phyloP scores from a whole-genome alignment of 225 moss, liverwort and hornwort genomes.

The Thuidium tamariscinum region DNA sequence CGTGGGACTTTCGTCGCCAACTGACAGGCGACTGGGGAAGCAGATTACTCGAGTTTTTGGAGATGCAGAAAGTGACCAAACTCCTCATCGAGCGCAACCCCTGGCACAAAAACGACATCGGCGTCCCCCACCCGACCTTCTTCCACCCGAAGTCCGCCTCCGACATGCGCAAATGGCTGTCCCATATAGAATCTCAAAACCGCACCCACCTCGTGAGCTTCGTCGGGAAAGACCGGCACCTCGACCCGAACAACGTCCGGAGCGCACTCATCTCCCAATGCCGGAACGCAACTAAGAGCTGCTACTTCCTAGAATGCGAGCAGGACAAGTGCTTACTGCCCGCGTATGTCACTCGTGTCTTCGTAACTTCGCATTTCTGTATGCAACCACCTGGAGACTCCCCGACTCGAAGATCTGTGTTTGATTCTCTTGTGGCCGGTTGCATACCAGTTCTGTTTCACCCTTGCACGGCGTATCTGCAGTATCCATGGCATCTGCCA shows the following conservation, averaged over 20 bases:
- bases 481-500: slow-evolving; percentile 94
- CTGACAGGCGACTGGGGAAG: slow-evolving; percentile 62
- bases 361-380: slow-evolving; percentile 77
- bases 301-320: slow-evolving; percentile 62
- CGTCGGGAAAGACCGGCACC: slow-evolving; percentile 85
- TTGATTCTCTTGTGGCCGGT: slow-evolving; percentile 79
- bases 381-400: slow-evolving; percentile 91
- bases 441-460: slow-evolving; percentile 91
- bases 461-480: slow-evolving; percentile 76
- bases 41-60: slow-evolving; percentile 43
- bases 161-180: slow-evolving; percentile 57
- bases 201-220: slow-evolving; percentile 69
- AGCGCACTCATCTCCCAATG: slow-evolving; percentile 69
- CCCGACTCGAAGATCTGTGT: slow-evolving; percentile 71
- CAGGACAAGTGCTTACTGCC: slow-evolving; percentile 56
- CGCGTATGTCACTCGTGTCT: slow-evolving; percentile 49
- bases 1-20: slow-evolving; percentile 84
- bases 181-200: slow-evolving; percentile 17
- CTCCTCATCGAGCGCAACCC: slow-evolving; percentile 87
- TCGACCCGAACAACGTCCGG: slow-evolving; percentile 59
- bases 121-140: slow-evolving; percentile 84
- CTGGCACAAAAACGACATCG: slow-evolving; percentile 77
- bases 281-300: slow-evolving; percentile 24
- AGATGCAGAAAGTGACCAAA: slow-evolving; percentile 60
- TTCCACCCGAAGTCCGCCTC: slow-evolving; percentile 76